A percentile compares a stretch with the other conserved stretches of the same genome.
phyloP scores from a whole-genome alignment of 2,329 filamentous ascomycete genomes.

The Davidsoniella virescens region DNA sequence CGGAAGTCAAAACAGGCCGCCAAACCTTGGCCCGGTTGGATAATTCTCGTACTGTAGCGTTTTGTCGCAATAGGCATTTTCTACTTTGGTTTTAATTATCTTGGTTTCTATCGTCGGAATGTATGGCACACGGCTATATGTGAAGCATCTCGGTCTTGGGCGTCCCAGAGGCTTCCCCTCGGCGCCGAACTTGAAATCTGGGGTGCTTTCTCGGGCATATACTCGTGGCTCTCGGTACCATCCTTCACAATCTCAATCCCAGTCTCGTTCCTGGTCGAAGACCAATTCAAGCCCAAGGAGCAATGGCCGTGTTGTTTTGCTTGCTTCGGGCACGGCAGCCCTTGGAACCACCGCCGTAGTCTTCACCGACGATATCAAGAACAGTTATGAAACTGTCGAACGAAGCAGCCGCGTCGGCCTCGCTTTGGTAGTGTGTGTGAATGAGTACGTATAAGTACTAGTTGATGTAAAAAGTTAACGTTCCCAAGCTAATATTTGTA shows the following conservation, averaged over 20 bases:
- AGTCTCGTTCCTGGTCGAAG: neutral
- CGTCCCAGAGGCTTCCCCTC: too few species aligned
- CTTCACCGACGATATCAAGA: conserved; percentile 55
- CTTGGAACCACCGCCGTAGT: conserved; percentile 32
- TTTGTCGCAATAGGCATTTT: too few species aligned
- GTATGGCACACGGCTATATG: too few species aligned
- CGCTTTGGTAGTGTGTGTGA: conserved; percentile 66
- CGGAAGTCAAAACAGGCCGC: too few species aligned
- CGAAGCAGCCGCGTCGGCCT: conserved; percentile 63
- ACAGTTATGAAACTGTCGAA: conserved; percentile 58
- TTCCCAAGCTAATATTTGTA: conserved; percentile 22
- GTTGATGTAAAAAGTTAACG: too few species aligned
- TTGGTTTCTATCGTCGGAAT: too few species aligned
- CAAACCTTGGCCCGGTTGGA: too few species aligned
- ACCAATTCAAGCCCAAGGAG: conserved; percentile 12
- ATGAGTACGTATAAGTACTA: conserved; percentile 44
- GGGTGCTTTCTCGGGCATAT: too few species aligned
- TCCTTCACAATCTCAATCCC: neutral
- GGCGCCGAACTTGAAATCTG: too few species aligned
- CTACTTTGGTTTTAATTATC: too few species aligned
- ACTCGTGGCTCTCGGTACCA: neutral
- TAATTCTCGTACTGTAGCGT: too few species aligned
- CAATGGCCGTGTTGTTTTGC: conserved; percentile 21
- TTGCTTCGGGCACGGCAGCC: conserved; percentile 36
- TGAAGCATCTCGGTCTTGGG: too few species aligned